These are phyloP conservation scores for Solanum hybrid DNA, from an alignment of 305 asterid genomes.

Conservation along the genomic window DNA sequence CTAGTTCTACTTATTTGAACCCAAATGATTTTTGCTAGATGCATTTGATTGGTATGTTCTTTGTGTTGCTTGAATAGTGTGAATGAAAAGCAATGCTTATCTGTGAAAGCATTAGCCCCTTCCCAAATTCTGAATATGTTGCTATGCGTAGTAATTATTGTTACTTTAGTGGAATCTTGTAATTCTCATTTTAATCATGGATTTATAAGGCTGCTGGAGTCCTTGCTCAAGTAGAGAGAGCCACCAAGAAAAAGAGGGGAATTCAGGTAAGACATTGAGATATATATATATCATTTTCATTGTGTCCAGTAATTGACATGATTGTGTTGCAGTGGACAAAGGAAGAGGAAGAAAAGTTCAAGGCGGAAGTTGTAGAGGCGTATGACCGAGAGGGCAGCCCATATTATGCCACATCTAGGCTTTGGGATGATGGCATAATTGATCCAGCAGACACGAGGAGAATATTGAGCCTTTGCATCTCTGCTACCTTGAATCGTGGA, in stretches of 20 bases:
- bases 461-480: slow-evolving; percentile 60
- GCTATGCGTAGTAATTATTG: not conserved
- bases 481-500: slow-evolving; percentile 60
- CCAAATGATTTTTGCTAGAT: not conserved
- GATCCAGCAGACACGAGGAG: slow-evolving; percentile 96
- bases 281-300: not conserved
- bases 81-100: not conserved
- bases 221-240: slow-evolving; percentile 70
- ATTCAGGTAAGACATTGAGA: slow-evolving; percentile 29
- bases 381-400: slow-evolving; percentile 87
- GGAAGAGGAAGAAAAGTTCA: slow-evolving; percentile 81
- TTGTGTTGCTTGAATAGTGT: not conserved
- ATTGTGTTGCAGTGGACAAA: slow-evolving; percentile 58
- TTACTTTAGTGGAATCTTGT: not conserved
- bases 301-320: not conserved
- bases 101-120: not conserved
- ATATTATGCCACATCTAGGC: slow-evolving; percentile 84
- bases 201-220: slow-evolving; percentile 89
- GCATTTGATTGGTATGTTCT: not conserved
- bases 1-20: not conserved
- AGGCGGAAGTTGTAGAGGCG: slow-evolving; percentile 63
- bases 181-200: not conserved
- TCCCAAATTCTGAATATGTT: not conserved
- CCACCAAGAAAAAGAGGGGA: slow-evolving; percentile 64
- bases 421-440: slow-evolving; percentile 99